Percentiles rank a stretch among this genome's conserved stretches.
Evolutionary conservation across 306 rosid genomes (phyloP).

Genomic region (Cucurbita argyrosperma): DNA sequence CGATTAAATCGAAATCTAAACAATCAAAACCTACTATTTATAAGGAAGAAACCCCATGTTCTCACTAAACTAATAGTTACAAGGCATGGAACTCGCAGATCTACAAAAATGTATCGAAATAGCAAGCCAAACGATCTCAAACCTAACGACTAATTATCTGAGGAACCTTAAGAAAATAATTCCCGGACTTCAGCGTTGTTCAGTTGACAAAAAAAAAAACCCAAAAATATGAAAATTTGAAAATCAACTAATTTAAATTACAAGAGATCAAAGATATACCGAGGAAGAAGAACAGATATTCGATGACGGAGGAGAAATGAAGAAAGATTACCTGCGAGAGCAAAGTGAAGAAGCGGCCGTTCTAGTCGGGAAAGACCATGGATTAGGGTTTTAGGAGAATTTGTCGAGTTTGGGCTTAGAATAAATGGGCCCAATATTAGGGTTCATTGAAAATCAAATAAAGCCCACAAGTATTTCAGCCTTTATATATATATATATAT

Average conservation of each 20-base stretch:
- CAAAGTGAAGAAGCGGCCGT: not conserved
- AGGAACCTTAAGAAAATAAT: not conserved
- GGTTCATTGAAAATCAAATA: not conserved
- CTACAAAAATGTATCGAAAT: not conserved
- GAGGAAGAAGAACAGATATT: not conserved
- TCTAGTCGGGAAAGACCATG: not conserved
- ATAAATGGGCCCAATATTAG: not conserved
- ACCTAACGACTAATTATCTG: not conserved
- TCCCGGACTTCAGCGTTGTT: not conserved
- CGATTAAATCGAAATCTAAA: not conserved
- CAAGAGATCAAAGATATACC: not conserved
- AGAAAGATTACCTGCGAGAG: not conserved
- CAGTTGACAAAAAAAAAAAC: not conserved
- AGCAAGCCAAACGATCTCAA: not conserved
- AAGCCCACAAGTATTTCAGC: no score
- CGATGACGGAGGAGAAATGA: not conserved
- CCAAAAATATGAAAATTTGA: not conserved
- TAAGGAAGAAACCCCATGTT: not conserved
- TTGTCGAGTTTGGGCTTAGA: not conserved
- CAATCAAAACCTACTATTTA: not conserved
- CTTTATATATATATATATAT: no score
- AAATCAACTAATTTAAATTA: not conserved
- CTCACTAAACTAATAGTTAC: not conserved
- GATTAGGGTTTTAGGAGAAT: not conserved
- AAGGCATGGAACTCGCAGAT: not conserved